Percentiles rank a stretch among this genome's conserved stretches.
Conservation (phyloP, 768 basidiomycete genomes). For the Lentinus tigrinus region DNA sequence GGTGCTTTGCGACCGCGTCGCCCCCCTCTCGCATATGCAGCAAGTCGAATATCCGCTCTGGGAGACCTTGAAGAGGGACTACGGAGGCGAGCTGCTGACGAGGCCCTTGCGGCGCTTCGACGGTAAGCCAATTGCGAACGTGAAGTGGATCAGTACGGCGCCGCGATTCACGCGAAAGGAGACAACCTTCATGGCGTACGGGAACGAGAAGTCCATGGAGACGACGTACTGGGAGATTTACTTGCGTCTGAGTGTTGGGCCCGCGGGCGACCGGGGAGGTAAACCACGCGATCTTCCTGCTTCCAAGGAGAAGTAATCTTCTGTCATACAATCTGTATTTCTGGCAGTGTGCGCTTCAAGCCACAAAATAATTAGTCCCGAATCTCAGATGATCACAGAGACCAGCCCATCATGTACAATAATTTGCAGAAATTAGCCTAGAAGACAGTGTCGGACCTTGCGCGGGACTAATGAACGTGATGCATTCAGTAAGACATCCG, state of each 20-base stretch:
- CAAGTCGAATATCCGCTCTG: neutral
- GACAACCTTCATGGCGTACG: conserved; percentile 4
- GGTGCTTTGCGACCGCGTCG: neutral
- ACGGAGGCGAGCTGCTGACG: neutral
- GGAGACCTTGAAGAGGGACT: neutral
- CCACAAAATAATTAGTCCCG: too few species aligned
- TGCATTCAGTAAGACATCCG: too few species aligned
- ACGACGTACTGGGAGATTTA: conserved; percentile 4
- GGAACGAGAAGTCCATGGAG: neutral
- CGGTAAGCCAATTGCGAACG: neutral
- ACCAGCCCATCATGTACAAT: too few species aligned
- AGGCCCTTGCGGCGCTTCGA: neutral
- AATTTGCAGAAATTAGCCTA: too few species aligned
- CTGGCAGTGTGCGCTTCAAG: too few species aligned
- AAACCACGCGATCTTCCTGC: neutral
- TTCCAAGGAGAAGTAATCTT: too few species aligned
- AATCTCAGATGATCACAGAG: too few species aligned
- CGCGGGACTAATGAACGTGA: too few species aligned
- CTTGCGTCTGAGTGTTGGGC: conserved; percentile 2
- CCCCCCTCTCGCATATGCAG: neutral
- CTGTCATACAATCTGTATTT: too few species aligned
- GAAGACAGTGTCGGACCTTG: too few species aligned
- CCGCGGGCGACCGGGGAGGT: neutral
- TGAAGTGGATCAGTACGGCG: neutral
- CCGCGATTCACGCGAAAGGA: neutral